A percentile compares a stretch with the other conserved stretches of the same genome.
Evolutionary conservation across 2,329 filamentous ascomycete species (phyloP).

Genomic region (Xylariaceae sp.): DNA sequence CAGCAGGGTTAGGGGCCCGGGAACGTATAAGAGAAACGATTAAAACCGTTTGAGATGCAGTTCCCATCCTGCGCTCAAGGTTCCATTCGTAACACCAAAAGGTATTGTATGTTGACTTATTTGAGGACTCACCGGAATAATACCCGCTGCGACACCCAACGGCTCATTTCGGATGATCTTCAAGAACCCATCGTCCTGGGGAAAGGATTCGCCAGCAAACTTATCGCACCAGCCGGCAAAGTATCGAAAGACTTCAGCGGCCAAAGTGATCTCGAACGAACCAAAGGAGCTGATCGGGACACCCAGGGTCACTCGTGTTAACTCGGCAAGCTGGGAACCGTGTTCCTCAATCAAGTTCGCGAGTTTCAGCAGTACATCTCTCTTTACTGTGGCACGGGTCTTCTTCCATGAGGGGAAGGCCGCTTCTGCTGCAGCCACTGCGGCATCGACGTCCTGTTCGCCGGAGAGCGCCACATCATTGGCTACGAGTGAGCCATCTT

Average conservation of each 20-base stretch:
- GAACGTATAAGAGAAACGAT: too few relatives aligned
- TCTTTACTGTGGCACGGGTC: slow-evolving; percentile 39
- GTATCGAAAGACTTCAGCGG: slow-evolving; percentile 11
- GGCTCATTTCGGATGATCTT: slow-evolving; percentile 20
- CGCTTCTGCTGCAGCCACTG: slow-evolving; percentile 44
- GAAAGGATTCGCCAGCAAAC: slow-evolving; percentile 18
- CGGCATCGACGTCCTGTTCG: slow-evolving; percentile 42
- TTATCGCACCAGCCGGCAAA: slow-evolving; percentile 21
- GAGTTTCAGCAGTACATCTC: slow-evolving; percentile 41
- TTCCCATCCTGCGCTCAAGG: too few relatives aligned
- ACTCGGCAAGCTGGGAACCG: slow-evolving; percentile 6
- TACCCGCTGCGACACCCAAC: slow-evolving; percentile 16
- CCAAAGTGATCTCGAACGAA: background rate
- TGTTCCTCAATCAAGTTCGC: slow-evolving; percentile 15
- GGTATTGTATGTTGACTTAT: background rate
- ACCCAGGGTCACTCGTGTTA: slow-evolving; percentile 16
- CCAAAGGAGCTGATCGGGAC: slow-evolving; percentile 12
- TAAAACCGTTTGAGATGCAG: too few relatives aligned
- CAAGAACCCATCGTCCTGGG: slow-evolving; percentile 19
- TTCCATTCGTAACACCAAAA: too few relatives aligned
- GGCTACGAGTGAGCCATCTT: slow-evolving; percentile 44
- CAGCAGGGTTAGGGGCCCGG: too few relatives aligned
- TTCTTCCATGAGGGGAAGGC: slow-evolving; percentile 38
- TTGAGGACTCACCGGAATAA: slow-evolving; percentile 11
- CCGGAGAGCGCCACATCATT: slow-evolving; percentile 43